Evolutionary conservation across 1,284 basidiomycete species (phyloP), one percentile per base, ranked within the genome.

Genomic region (Rhizoctonia solani): DNA sequence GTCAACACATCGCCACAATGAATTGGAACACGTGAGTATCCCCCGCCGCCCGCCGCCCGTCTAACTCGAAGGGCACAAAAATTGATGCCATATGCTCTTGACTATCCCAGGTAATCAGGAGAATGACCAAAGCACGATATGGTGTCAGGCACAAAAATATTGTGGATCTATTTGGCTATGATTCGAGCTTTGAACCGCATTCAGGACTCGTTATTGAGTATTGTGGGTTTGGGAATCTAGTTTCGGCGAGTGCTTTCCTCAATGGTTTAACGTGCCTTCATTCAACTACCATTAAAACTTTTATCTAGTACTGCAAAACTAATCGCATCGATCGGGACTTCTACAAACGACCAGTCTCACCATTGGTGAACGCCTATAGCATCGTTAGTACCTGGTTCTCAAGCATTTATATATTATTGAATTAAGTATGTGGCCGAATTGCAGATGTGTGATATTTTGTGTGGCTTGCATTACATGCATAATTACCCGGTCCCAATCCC

Each of bases 361-460:
- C 50, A 4, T 9, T 32, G 27, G 50, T 52, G 11, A 66, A 66
- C 61, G 50, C 50, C 53, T 66, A 54, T 42, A 66, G 61, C 29
- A 39, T 66, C 29, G 61, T 39, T 54, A n/a, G 27, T 4, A 32
- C 8, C 23, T 50, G 29, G 16, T 13, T 32, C 42, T 41, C 11
- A 16, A 29, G 19, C 2, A 6, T 27, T 52, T 27, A 3, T 42
- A 14, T n/a, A n/a, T 6, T 3, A 6, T 11, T 23, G 8, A 4
- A n/a, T n/a, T 14, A 16, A 13, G n/a, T 52, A 21, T 55, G 46
- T 29, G 30, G 6, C 21, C 8, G 14, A n/a, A 19, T 53, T 52
- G 54, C 27, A 65, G 61, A 65, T 65, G 13, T 52, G 9, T 39
- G 61, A 65, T 13, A 46, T 65, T 14, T 50, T 65, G 9, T 49